A percentile compares a stretch with the other conserved stretches of the same genome.
Evolutionary conservation across 352 stramenopile species (phyloP).

Genomic region (Globisporangium polare): DNA sequence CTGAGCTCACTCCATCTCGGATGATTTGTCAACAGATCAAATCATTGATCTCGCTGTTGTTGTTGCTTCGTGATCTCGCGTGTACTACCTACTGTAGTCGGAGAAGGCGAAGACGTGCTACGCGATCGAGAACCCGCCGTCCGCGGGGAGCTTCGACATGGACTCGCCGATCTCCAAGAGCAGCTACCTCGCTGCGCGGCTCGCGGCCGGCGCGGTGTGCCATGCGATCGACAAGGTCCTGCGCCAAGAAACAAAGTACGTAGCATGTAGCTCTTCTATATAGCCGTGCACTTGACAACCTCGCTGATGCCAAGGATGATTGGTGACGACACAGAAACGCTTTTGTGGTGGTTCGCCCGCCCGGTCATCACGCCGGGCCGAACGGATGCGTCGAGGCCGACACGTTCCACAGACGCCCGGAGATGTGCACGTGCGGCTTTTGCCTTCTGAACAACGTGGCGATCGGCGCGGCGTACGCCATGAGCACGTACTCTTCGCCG

Average conservation of each 20-base stretch:
- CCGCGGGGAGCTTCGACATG: constrained; percentile 49
- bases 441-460: constrained; percentile 72
- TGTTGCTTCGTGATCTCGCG: not conserved
- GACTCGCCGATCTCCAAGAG: constrained; percentile 62
- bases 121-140: constrained; percentile 40
- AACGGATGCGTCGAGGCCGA: constrained; percentile 58
- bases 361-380: constrained; percentile 54
- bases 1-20: not conserved
- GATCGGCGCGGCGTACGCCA: constrained; percentile 54
- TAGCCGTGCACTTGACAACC: not conserved
- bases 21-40: not conserved
- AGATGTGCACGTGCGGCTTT: constrained; percentile 64
- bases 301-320: not conserved
- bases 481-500: constrained; percentile 38
- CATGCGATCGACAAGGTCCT: constrained; percentile 67
- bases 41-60: not conserved
- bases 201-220: constrained; percentile 54
- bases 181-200: constrained; percentile 49
- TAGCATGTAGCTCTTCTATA: constrained; percentile 5
- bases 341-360: constrained; percentile 55
- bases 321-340: constrained; percentile 33
- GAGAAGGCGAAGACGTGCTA: constrained; percentile 44
- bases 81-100: constrained; percentile 20
- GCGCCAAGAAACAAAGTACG: constrained; percentile 44
- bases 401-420: constrained; percentile 42